Evolutionary conservation across 805 yeast genomes (phyloP).

Genomic region (Grigorovia jiainica): DNA sequence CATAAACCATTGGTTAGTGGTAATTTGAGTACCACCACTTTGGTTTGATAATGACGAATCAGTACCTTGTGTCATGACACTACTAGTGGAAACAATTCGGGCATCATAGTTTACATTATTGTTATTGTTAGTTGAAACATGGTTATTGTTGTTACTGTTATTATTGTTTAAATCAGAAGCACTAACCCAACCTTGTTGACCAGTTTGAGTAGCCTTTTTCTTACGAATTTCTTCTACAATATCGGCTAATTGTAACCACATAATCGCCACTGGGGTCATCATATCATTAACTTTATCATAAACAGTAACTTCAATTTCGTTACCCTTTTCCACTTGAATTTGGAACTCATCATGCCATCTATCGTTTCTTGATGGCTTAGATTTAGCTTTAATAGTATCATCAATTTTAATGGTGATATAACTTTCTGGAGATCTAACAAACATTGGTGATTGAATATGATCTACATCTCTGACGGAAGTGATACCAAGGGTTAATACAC

Average conservation of each 20-base stretch:
- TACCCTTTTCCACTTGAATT: conserved; percentile 78
- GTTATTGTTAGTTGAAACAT: neutral
- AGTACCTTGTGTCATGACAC: neutral
- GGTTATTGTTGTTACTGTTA: neutral
- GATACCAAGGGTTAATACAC: conserved; percentile 64
- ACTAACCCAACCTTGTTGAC: conserved; percentile 77
- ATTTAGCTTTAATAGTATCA: conserved; percentile 72
- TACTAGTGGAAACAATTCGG: conserved; percentile 1
- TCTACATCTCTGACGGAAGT: conserved; percentile 81
- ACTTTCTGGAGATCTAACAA: conserved; percentile 72
- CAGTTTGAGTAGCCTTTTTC: conserved; percentile 70
- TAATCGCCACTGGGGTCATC: conserved; percentile 78
- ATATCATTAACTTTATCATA: conserved; percentile 66
- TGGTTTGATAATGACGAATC: neutral
- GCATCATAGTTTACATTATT: neutral
- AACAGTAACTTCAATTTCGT: conserved; percentile 82
- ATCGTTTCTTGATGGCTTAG: conserved; percentile 66
- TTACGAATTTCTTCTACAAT: conserved; percentile 92
- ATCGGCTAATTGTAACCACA: conserved; percentile 87
- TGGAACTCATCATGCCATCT: conserved; percentile 76
- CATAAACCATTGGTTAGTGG: conserved; percentile 67
- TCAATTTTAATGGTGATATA: conserved; percentile 73
- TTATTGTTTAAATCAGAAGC: conserved; percentile 40
- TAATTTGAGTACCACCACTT: neutral
- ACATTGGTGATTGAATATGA: conserved; percentile 79